Conservation (phyloP, 345 rosid species). For the Moricandia moricandioides region DNA sequence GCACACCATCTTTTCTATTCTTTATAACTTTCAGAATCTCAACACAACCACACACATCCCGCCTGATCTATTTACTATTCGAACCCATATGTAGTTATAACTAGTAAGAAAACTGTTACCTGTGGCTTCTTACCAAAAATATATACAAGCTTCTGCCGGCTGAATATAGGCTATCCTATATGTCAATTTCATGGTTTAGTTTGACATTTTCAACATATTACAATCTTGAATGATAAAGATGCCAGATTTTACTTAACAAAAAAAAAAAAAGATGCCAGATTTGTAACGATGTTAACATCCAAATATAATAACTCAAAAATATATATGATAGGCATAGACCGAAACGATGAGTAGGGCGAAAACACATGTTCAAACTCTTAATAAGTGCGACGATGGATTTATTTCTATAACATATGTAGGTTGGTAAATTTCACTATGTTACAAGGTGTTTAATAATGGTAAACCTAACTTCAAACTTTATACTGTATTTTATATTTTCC, state of each 20-base stretch:
- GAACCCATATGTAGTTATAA: neutral
- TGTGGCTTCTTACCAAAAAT: neutral
- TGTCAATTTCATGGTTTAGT: constrained; percentile 3
- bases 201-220: constrained; percentile 19
- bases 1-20: constrained; percentile 21
- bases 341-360: neutral
- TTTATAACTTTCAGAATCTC: constrained; percentile 13
- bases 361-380: neutral
- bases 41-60: neutral
- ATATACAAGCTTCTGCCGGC: neutral
- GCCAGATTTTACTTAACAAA: no score
- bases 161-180: neutral
- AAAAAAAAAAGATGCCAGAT: constrained; percentile 14
- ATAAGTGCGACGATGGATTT: neutral
- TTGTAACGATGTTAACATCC: constrained; percentile 1
- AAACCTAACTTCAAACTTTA: constrained; percentile 36
- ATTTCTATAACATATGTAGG: constrained; percentile 3
- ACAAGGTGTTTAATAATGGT: constrained; percentile 19
- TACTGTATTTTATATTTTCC: neutral
- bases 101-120: neutral
- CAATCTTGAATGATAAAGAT: constrained; percentile 11
- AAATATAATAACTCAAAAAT: neutral
- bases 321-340: neutral
- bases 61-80: neutral
- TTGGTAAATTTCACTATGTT: constrained; percentile 29